Conservation (phyloP, 1,284 basidiomycete genomes). For the Singerocomus inundabilis region DNA sequence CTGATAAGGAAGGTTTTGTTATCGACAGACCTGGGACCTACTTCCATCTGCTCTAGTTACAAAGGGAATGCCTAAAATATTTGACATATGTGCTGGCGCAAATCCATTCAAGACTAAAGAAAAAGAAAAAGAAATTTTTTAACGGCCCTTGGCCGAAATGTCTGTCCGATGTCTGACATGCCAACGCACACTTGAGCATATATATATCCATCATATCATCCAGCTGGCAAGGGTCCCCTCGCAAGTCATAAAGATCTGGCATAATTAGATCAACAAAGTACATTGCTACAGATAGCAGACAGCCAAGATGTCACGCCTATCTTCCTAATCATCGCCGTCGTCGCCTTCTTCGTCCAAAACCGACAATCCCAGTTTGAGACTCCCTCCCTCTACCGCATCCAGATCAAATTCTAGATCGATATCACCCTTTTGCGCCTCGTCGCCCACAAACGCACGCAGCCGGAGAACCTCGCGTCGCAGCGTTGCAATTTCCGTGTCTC, state of each 20-base stretch:
- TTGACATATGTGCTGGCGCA: no score
- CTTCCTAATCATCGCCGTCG: slow-evolving; percentile 24
- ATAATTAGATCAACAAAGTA: slow-evolving; percentile 15
- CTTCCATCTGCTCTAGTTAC: no score
- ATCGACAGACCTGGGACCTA: no score
- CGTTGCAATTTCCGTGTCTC: slow-evolving; percentile 77
- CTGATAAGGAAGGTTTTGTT: slow-evolving; percentile 9
- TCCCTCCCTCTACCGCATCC: slow-evolving; percentile 38
- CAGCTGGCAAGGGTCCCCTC: background rate
- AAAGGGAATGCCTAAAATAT: no score
- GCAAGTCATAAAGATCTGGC: slow-evolving; percentile 4
- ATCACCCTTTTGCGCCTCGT: slow-evolving; percentile 32
- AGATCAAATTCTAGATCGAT: slow-evolving; percentile 43
- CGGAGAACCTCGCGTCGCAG: slow-evolving; percentile 70
- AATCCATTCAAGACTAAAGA: no score
- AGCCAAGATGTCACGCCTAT: background rate
- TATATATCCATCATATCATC: background rate
- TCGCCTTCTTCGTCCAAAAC: slow-evolving; percentile 32
- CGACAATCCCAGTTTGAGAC: slow-evolving; percentile 19
- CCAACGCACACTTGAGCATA: no score
- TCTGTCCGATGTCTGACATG: no score
- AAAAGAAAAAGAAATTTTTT: no score
- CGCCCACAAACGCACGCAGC: slow-evolving; percentile 46
- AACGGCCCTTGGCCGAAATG: no score
- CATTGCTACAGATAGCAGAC: slow-evolving; percentile 8